Base-by-base conservation (phyloP, 495 filamentous ascomycete species). In the Talaromyces proteolyticus region DNA sequence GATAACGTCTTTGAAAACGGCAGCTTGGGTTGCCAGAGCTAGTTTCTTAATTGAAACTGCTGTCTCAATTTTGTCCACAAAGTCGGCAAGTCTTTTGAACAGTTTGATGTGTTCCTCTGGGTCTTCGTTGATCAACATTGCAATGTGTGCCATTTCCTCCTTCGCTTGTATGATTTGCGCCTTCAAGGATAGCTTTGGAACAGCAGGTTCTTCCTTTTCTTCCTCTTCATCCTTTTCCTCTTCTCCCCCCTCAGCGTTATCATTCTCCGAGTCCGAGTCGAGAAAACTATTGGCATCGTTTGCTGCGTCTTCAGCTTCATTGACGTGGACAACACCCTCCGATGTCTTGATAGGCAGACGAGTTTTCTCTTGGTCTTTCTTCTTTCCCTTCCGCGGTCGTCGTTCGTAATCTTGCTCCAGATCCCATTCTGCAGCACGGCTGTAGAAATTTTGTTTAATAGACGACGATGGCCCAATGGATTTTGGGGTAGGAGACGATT, bases 1-100 rank as follows among this genome's bases (percentile, higher is more conserved):
- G 42, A 98, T 96, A 38, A 96, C 76, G 70, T 97, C 91, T 62
- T 91, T 94, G 67, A 89, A 98, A n/a, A 96, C 78, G 6, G 91
- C 83, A 60, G 91, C 74, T 65, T 95, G 91, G 17, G 91, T 86
- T 14, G 82, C 88, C 21, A 98, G 65, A 19, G 85, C 87, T 45
- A 98, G 73, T 59, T 89, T 93, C 69, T 86, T 82, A 57, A 97
- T 84, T 5, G 86, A 83, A 25, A 78, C 62, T 51, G 91, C 85
- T 6, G 72, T 61, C 2, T 83, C 85, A n/a, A 56, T 53, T 11
- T 66, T 65, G 39, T 84, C 74, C 26, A 81, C 85, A 57, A 97
- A 81, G 53, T 87, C 78, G 14, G 84, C 82, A 63, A 98, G 69
- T 6, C 78, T 77, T 63, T 86, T 86, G 67, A 96, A 87, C 16